phyloP scores from a whole-genome alignment of 1,139 yeast genomes.

The Taphrina flavorubra region DNA sequence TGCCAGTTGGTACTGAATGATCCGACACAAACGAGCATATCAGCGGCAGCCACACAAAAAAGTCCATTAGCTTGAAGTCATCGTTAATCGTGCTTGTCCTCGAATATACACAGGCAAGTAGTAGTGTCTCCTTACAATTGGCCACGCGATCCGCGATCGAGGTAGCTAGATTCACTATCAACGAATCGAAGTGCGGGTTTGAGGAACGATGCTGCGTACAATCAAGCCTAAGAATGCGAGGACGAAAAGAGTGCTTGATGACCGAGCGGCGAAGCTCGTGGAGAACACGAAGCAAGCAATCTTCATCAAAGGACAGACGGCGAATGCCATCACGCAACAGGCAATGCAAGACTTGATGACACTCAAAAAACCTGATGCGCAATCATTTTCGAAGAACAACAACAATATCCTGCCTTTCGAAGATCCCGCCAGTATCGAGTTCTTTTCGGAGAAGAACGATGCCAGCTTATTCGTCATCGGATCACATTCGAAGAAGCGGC shows the following conservation, averaged over 20 bases:
- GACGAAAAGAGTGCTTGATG: constrained; percentile 90
- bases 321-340: constrained; percentile 81
- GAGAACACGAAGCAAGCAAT: constrained; percentile 91
- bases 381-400: constrained; percentile 85
- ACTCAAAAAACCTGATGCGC: constrained; percentile 87
- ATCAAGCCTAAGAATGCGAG: constrained; percentile 90
- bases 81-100: neutral
- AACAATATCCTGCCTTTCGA: constrained; percentile 93
- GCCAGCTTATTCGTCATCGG: constrained; percentile 82
- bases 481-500: constrained; percentile 86
- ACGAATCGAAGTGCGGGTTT: neutral
- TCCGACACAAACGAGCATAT: constrained; percentile 4
- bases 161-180: neutral
- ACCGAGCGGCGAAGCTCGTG: constrained; percentile 82
- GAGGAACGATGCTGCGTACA: constrained; percentile 16
- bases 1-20: neutral
- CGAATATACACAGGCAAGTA: no score
- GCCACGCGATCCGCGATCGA: no score
- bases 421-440: constrained; percentile 83
- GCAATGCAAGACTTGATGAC: constrained; percentile 89
- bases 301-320: constrained; percentile 86
- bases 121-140: no score
- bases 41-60: constrained; percentile 21
- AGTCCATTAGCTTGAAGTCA: neutral
- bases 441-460: constrained; percentile 93